Evolutionary conservation across 2,329 filamentous ascomycete species (phyloP).

Genomic region (Pyrenophora teres): DNA sequence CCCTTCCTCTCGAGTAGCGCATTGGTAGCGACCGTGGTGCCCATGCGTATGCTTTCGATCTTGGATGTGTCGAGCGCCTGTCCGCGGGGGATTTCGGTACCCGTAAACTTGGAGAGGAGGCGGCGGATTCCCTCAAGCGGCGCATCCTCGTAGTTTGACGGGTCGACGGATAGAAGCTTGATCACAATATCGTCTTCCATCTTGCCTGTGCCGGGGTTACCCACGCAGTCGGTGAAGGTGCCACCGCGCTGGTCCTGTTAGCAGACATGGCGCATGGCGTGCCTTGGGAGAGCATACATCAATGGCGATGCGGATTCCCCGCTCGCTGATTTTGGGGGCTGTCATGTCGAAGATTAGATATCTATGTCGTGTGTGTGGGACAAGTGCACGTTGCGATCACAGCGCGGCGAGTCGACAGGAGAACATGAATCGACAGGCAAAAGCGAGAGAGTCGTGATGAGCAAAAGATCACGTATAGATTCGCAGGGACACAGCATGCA

Average conservation of each 20-base stretch:
- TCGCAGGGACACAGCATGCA: background rate
- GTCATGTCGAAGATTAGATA: slow-evolving; percentile 23
- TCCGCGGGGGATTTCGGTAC: slow-evolving; percentile 76
- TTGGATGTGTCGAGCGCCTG: slow-evolving; percentile 77
- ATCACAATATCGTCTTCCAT: slow-evolving; percentile 78
- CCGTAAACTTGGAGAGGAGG: slow-evolving; percentile 77
- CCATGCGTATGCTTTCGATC: slow-evolving; percentile 94
- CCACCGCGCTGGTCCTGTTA: slow-evolving; percentile 67
- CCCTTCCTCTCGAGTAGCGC: slow-evolving; percentile 88
- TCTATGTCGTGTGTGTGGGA: background rate
- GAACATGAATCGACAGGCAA: background rate
- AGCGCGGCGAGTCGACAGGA: background rate
- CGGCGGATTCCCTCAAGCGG: slow-evolving; percentile 89
- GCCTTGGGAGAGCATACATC: slow-evolving; percentile 40
- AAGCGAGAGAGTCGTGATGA: background rate
- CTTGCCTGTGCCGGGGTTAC: slow-evolving; percentile 71
- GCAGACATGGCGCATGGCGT: background rate
- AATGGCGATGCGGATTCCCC: slow-evolving; percentile 76
- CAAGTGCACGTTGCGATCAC: background rate
- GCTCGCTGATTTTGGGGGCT: slow-evolving; percentile 38
- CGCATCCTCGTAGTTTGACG: slow-evolving; percentile 86
- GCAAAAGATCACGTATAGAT: background rate
- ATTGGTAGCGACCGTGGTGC: slow-evolving; percentile 93
- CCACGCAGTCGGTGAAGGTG: slow-evolving; percentile 91
- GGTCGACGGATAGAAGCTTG: slow-evolving; percentile 88